Conservation (phyloP, 2,329 filamentous ascomycete genomes). For the Epichloe uncinata region DNA sequence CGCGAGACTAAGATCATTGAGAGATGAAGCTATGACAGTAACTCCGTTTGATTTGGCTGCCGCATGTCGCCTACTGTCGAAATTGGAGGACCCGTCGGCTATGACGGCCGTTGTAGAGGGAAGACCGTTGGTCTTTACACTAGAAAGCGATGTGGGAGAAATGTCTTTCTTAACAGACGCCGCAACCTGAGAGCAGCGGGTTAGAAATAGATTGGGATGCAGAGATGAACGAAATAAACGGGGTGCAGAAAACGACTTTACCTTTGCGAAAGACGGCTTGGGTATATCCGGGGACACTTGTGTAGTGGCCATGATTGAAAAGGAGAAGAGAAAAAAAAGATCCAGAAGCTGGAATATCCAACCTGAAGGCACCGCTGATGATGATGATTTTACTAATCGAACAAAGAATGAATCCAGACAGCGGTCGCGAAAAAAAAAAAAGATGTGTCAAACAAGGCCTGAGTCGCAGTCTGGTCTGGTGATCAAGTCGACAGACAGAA, state of each 20-base stretch:
- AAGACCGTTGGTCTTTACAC: slow-evolving; percentile 8
- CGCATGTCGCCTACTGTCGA: slow-evolving; percentile 6
- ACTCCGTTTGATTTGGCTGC: slow-evolving; percentile 10
- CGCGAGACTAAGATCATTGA: slow-evolving; percentile 18
- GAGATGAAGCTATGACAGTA: slow-evolving; percentile 15
- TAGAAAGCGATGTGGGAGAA: slow-evolving; percentile 3
- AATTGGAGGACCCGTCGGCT: slow-evolving; percentile 9
- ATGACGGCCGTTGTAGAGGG: slow-evolving; percentile 5
- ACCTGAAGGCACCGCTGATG: slow-evolving; percentile 9
- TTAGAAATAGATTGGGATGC: slow-evolving; percentile 1
- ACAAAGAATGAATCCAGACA: slow-evolving; percentile 8
- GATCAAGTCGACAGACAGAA: slow-evolving; percentile 13
- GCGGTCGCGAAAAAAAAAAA: background rate
- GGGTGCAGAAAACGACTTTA: slow-evolving; percentile 22
- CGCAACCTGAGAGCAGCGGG: slow-evolving; percentile 27
- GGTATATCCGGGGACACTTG: slow-evolving; percentile 33
- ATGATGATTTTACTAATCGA: background rate
- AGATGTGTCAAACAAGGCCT: background rate
- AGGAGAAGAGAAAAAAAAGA: slow-evolving; percentile 3
- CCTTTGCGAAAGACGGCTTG: slow-evolving; percentile 67
- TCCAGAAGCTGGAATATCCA: slow-evolving; percentile 11
- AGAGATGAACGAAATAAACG: background rate
- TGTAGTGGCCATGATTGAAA: slow-evolving; percentile 30
- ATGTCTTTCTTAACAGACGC: slow-evolving; percentile 26
- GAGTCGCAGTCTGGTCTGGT: slow-evolving; percentile 2